Evolutionary conservation across 2,329 filamentous ascomycete species (phyloP).

Genomic region (Calonectria hawksworthii): DNA sequence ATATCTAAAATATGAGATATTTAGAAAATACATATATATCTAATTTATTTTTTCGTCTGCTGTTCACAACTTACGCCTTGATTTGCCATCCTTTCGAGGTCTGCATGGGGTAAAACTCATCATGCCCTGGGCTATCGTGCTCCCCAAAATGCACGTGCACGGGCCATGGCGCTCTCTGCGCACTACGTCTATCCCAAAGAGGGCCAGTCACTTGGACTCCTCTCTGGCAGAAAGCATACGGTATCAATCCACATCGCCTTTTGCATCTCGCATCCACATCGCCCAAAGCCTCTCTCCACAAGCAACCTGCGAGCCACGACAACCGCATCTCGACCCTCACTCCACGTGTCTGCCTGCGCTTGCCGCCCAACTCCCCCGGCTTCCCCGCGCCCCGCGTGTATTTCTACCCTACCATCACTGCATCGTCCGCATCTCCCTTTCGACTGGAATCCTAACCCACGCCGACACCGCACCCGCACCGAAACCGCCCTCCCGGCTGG

Average conservation of each 20-base stretch:
- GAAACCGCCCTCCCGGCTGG: constrained; percentile 15
- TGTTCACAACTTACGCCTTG: neutral
- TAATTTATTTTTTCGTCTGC: neutral
- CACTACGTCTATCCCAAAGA: constrained; percentile 22
- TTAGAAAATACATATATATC: neutral
- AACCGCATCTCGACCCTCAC: neutral
- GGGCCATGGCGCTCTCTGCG: constrained; percentile 33
- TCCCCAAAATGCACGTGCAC: constrained; percentile 29
- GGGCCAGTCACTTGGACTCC: constrained; percentile 6
- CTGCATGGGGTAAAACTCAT: neutral
- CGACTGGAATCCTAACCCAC: constrained; percentile 31
- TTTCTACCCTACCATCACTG: constrained; percentile 15
- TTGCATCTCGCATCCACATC: constrained; percentile 14
- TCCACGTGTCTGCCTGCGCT: neutral
- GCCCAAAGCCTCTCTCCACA: neutral
- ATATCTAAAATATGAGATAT: too few relatives aligned
- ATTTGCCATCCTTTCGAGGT: neutral
- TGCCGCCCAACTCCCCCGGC: constrained; percentile 26
- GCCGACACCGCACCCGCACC: constrained; percentile 31
- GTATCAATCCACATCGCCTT: constrained; percentile 23
- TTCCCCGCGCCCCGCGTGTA: constrained; percentile 25
- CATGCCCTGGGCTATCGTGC: neutral
- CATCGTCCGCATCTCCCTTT: constrained; percentile 32
- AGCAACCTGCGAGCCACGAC: constrained; percentile 7
- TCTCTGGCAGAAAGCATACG: constrained; percentile 30